A percentile compares a stretch with the other conserved stretches of the same genome.
phyloP scores from a whole-genome alignment of 2,329 filamentous ascomycete genomes.

The Saccharata proteae region DNA sequence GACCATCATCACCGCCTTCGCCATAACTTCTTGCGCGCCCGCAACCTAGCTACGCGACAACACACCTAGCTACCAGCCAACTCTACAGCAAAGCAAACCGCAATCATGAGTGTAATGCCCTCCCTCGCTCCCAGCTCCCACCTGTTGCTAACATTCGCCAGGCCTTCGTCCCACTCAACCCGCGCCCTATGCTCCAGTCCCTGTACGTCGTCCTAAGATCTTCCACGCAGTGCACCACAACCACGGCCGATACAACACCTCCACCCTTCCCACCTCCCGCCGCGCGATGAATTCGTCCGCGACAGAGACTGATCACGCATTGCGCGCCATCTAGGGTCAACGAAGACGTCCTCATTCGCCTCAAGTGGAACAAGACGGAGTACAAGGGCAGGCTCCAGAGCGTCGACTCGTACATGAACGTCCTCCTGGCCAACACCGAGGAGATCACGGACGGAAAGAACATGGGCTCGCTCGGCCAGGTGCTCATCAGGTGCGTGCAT shows the following conservation, averaged over 20 bases:
- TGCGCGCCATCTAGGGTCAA: conserved; percentile 56
- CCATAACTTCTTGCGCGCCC: no score
- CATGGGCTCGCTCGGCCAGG: conserved; percentile 75
- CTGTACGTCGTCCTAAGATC: conserved; percentile 46
- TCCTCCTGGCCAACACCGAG: conserved; percentile 81
- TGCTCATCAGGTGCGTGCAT: conserved; percentile 65
- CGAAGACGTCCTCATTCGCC: conserved; percentile 77
- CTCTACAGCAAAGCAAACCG: neutral
- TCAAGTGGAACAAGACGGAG: conserved; percentile 97
- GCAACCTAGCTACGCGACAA: no score
- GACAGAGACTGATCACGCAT: conserved; percentile 1
- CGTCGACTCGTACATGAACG: conserved; percentile 98
- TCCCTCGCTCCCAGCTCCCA: neutral
- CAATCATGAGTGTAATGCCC: conserved; percentile 5
- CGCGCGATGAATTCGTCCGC: neutral
- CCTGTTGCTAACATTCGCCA: neutral
- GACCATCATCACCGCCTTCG: conserved; percentile 2
- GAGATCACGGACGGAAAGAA: conserved; percentile 85
- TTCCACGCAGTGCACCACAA: neutral
- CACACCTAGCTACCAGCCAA: conserved; percentile 1
- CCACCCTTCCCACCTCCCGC: conserved; percentile 1
- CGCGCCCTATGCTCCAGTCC: conserved; percentile 88
- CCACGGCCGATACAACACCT: neutral
- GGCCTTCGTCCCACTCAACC: conserved; percentile 80
- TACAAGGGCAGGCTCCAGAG: conserved; percentile 90